Conservation (phyloP, 371 early-diverging fungal genomes). For the Mucor lusitanicus region DNA sequence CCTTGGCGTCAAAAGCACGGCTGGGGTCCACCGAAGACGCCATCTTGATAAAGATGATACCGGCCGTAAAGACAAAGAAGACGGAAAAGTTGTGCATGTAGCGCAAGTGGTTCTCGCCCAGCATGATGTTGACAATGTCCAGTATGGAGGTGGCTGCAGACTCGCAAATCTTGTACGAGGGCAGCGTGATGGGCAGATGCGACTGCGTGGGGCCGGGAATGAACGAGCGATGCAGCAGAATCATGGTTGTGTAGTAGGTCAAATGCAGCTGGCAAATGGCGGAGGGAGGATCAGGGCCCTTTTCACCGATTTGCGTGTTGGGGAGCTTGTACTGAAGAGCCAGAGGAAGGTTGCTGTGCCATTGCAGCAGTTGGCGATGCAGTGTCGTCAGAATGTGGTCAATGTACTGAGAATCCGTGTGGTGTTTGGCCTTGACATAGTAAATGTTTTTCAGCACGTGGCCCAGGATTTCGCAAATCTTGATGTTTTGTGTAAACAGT, state of each 20-base stretch:
- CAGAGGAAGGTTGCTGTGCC: constrained; percentile 45
- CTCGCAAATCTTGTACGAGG: constrained; percentile 47
- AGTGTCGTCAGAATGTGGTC: constrained; percentile 40
- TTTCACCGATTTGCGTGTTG: constrained; percentile 25
- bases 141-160: constrained; percentile 50
- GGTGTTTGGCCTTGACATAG: constrained; percentile 36
- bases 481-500: constrained; percentile 38
- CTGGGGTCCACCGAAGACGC: constrained; percentile 34
- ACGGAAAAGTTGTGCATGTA: constrained; percentile 36
- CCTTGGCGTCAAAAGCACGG: constrained; percentile 37
- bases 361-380: constrained; percentile 41
- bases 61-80: constrained; percentile 45
- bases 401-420: constrained; percentile 31
- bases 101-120: constrained; percentile 32
- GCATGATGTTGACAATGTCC: constrained; percentile 48
- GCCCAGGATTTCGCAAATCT: constrained; percentile 45
- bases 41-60: constrained; percentile 45
- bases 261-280: constrained; percentile 47
- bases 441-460: constrained; percentile 49
- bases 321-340: constrained; percentile 40
- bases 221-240: constrained; percentile 46
- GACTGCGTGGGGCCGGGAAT: constrained; percentile 34
- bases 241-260: constrained; percentile 41
- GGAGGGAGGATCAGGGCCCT: constrained; percentile 27
- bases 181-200: constrained; percentile 28